Base-by-base conservation (phyloP, 2,329 filamentous ascomycete genomes). In the Xylaria sp. region DNA sequence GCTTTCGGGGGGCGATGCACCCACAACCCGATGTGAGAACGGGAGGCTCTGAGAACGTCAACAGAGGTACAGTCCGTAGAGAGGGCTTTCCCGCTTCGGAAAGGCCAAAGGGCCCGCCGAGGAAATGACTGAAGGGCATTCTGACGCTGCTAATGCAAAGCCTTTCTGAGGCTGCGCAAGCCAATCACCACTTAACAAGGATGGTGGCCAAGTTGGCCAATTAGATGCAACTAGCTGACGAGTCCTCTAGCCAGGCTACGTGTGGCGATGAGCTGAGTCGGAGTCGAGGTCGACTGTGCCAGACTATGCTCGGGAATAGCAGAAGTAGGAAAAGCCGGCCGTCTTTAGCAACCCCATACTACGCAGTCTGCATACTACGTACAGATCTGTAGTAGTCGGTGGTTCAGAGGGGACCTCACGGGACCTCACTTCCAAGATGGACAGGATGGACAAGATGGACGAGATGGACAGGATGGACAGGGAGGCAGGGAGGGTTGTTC, bases 201-300 rank as follows among this genome's bases (percentile, higher is more conserved):
- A 52, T 61, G 11, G 21, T 40, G 21, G 48, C n/a, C 2, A n/a
- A 8, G 4, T 29, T 40, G 22, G 46, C 66, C 66, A 68, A 68
- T 67, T 48, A 66, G 50, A 45, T 43, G 44, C 54, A 50, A 60
- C 55, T 56, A 67, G 66, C 66, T 68, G 62, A 68, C 66, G 66
- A 68, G 61, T 66, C 65, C 65, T 61, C 63, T 63, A 63, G 60
- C 60, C 62, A 46, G 47, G 54, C 52, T 60, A 51, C 29, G 52
- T 39, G 48, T 19, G 13, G 29, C 4, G 19, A n/a, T 52, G 46
- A 39, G 40, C 38, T 49, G 21, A 34, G 39, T 11, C 41, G 53
- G 43, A 34, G 46, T 49, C 47, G 37, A 50, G 43, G 40, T 39
- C 52, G 48, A 44, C 50, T 18, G 47, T 52, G 42, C 7, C 39